These are phyloP conservation scores for Laetiporus sulphureus DNA, from an alignment of 1,284 basidiomycete genomes.

Conservation along the genomic window DNA sequence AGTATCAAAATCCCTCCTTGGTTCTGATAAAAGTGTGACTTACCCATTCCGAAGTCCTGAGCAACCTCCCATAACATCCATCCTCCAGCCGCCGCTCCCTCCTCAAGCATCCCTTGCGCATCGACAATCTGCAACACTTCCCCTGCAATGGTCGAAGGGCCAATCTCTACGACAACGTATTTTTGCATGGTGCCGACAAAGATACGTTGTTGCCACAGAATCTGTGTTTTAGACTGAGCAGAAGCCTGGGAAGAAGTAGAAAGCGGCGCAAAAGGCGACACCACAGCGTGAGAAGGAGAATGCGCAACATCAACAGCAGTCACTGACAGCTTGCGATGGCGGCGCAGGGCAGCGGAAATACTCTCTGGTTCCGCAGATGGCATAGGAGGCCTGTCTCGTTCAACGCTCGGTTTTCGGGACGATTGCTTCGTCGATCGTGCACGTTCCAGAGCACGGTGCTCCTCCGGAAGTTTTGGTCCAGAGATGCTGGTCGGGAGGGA, in stretches of 20 bases:
- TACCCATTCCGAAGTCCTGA: conserved; percentile 83
- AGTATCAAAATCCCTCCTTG: conserved; percentile 1
- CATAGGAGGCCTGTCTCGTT: conserved; percentile 8
- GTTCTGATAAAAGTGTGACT: conserved; percentile 19
- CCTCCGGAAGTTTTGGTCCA: conserved; percentile 6
- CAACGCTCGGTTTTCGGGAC: conserved; percentile 21
- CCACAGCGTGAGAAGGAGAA: conserved; percentile 1
- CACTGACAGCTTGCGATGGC: conserved; percentile 4
- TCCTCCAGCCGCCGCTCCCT: conserved; percentile 46
- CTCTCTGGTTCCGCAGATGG: conserved; percentile 10
- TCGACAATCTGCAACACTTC: conserved; percentile 61
- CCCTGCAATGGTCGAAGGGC: conserved; percentile 51
- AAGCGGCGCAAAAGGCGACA: conserved; percentile 9
- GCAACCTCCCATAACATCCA: conserved; percentile 81
- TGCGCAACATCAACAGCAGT: not conserved
- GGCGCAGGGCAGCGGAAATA: conserved; percentile 4
- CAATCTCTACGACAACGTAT: conserved; percentile 64
- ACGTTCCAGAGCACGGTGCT: conserved; percentile 15
- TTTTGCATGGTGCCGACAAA: conserved; percentile 71
- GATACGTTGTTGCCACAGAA: conserved; percentile 53
- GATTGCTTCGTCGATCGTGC: conserved; percentile 14
- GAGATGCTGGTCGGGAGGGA: conserved; percentile 4
- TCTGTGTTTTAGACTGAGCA: conserved; percentile 15
- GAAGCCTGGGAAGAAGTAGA: conserved; percentile 16
- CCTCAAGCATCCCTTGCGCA: conserved; percentile 51